Percentiles rank a stretch among this genome's conserved stretches.
These are phyloP conservation scores for Alternaria sp. DNA, from an alignment of 2,329 filamentous ascomycete species.

Conservation along the genomic window DNA sequence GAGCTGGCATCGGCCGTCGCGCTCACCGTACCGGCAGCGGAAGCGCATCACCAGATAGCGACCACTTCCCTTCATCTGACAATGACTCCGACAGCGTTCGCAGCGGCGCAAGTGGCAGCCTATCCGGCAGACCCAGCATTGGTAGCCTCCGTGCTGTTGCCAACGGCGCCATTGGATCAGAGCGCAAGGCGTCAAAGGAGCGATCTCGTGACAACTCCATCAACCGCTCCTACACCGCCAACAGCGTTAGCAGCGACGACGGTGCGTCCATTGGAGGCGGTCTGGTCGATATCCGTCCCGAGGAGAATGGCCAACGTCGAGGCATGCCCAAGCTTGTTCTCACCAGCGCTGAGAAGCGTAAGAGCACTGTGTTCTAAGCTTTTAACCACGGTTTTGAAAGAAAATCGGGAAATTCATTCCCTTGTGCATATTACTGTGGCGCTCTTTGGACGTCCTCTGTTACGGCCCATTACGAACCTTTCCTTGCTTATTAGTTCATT, in stretches of 20 bases:
- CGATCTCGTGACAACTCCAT: slow-evolving; percentile 48
- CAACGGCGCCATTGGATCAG: slow-evolving; percentile 86
- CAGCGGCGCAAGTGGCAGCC: slow-evolving; percentile 78
- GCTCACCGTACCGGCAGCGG: slow-evolving; percentile 73
- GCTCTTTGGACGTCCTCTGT: slow-evolving; percentile 38
- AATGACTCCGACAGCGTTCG: slow-evolving; percentile 61
- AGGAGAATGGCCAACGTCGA: slow-evolving; percentile 70
- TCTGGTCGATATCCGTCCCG: slow-evolving; percentile 58
- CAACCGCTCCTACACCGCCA: slow-evolving; percentile 62
- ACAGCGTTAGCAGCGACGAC: slow-evolving; percentile 72
- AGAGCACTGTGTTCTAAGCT: slow-evolving; percentile 69
- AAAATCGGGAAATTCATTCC: slow-evolving; percentile 30
- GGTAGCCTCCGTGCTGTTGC: slow-evolving; percentile 79
- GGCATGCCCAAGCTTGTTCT: slow-evolving; percentile 87
- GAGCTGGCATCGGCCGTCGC: slow-evolving; percentile 86
- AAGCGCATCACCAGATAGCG: slow-evolving; percentile 89
- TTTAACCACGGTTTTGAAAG: slow-evolving; percentile 22
- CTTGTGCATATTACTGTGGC: slow-evolving; percentile 50
- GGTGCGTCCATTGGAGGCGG: slow-evolving; percentile 65
- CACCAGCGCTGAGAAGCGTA: slow-evolving; percentile 89
- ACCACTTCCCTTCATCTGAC: slow-evolving; percentile 77
- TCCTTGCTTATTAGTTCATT: slow-evolving; percentile 38
- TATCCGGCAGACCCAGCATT: slow-evolving; percentile 77
- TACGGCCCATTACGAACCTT: slow-evolving; percentile 52
- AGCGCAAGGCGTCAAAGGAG: slow-evolving; percentile 69